phyloP scores from a whole-genome alignment of 441 rosid species.

The Erysimum pusillum region DNA sequence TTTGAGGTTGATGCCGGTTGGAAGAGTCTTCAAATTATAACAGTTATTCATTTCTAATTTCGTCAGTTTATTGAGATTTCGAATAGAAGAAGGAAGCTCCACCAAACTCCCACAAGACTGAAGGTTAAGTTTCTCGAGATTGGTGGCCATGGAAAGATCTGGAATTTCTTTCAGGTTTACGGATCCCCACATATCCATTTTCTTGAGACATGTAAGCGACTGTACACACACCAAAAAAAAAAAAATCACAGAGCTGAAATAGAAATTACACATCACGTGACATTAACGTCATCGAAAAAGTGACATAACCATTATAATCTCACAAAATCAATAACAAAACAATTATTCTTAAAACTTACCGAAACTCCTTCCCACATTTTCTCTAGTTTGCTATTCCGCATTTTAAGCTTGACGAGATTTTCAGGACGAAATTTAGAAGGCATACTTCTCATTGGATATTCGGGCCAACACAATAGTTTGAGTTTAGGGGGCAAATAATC shows the following conservation, averaged over 20 bases:
- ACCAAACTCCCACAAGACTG: neutral
- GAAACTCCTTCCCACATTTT: neutral
- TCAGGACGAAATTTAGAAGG: neutral
- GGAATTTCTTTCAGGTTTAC: neutral
- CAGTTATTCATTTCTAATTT: neutral
- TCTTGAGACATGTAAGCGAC: neutral
- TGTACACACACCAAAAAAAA: neutral
- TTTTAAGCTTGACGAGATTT: neutral
- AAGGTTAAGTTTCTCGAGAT: neutral
- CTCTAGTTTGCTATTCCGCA: neutral
- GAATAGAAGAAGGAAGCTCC: neutral
- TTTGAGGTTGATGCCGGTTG: neutral
- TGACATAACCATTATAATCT: neutral
- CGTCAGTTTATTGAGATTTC: neutral
- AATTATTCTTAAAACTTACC: neutral
- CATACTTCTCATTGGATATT: neutral
- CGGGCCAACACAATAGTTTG: neutral
- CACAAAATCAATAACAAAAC: neutral
- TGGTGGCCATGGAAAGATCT: neutral
- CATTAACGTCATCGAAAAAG: neutral
- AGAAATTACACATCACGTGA: neutral
- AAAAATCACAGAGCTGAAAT: neutral
- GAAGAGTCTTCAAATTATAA: neutral
- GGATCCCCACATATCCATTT: neutral
- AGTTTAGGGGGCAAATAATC: slow-evolving; percentile 2